Evolutionary conservation across 805 yeast species (phyloP).

Genomic region (Candida broadrunensis): DNA sequence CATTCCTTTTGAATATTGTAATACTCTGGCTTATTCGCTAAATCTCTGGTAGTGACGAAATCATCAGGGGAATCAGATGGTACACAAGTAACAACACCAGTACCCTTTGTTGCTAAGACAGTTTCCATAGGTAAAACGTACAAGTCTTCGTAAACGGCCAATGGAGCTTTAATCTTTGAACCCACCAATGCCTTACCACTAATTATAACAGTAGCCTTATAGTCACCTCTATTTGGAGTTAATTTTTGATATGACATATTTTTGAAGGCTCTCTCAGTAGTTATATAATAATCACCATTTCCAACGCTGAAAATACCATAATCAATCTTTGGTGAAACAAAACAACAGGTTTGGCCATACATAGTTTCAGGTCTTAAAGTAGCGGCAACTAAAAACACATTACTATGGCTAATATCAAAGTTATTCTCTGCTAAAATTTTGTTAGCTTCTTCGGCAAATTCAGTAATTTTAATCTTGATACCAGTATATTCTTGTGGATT

Average conservation of each 20-base stretch:
- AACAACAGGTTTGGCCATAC: conserved; percentile 98
- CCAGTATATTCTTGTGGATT: conserved; percentile 96
- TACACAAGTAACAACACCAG: conserved; percentile 98
- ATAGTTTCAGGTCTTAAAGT: conserved; percentile 98
- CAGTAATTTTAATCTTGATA: conserved; percentile 74
- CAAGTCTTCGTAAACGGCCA: conserved; percentile 64
- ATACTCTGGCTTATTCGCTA: conserved; percentile 85
- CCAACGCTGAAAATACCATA: conserved; percentile 92
- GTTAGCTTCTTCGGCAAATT: conserved; percentile 56
- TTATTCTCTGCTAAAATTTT: conserved; percentile 47
- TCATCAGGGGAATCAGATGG: conserved; percentile 99
- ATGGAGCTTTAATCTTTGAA: conserved; percentile 81
- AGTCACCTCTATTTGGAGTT: conserved; percentile 84
- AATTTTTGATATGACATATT: conserved; percentile 95
- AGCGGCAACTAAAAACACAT: conserved; percentile 86
- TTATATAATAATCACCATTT: conserved; percentile 67
- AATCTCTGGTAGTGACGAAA: conserved; percentile 79
- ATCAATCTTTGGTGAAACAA: conserved; percentile 89
- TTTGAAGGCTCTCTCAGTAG: conserved; percentile 94
- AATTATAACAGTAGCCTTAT: conserved; percentile 55
- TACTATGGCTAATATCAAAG: conserved; percentile 51
- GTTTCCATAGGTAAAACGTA: conserved; percentile 97
- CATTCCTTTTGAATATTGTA: conserved; percentile 82
- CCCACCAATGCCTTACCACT: conserved; percentile 80
- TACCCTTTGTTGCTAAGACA: conserved; percentile 91